Base-by-base conservation (phyloP, 768 basidiomycete genomes). In the Pleurotus cornucopiae region DNA sequence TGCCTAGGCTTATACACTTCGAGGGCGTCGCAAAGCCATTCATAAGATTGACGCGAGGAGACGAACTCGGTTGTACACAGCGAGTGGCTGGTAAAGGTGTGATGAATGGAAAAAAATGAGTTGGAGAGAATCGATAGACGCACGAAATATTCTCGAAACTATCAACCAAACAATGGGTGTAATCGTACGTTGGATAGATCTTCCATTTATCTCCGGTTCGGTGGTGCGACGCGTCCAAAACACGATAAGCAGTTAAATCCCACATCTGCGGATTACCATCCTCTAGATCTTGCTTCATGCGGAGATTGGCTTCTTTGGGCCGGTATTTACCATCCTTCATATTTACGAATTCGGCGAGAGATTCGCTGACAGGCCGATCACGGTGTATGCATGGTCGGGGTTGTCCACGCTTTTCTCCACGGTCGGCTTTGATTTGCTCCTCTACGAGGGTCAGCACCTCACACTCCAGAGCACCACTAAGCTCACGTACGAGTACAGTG, bases 91-190 rank as follows among this genome's bases (percentile, higher is more conserved):
- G 44, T 26, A 4, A 16, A 45, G 49, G 30, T 16, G 14, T 60
- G 18, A 66, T 47, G n/a, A 30, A 49, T n/a, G n/a, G n/a, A n/a
- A n/a, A n/a, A n/a, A 55, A 34, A 34, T 34, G 11, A 34, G 11
- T 34, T 34, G 21, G 37, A 37, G 49, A 57, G 23, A 34, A 6
- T 49, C 51, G 41, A 46, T 4, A 14, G 6, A 84, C 95, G 69
- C 65, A 98, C 97, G 95, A 92, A 60, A 99, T 98, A 69, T 98
- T 97, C 71, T 99, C 97, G 67, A 99, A 89, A 65, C 95, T 98
- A 81, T 99, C 97, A 54, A 92, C 91, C 53, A 99, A 74, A 72
- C 97, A 98, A 74, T 99, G 97, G 0, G 97, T 97, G 69, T 96
- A 98, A 69, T 99, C 97, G 68, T 99, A 99, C 0, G 95, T 98